phyloP scores from a whole-genome alignment of 2,329 filamentous ascomycete species.

The Exophiala spinifera region DNA sequence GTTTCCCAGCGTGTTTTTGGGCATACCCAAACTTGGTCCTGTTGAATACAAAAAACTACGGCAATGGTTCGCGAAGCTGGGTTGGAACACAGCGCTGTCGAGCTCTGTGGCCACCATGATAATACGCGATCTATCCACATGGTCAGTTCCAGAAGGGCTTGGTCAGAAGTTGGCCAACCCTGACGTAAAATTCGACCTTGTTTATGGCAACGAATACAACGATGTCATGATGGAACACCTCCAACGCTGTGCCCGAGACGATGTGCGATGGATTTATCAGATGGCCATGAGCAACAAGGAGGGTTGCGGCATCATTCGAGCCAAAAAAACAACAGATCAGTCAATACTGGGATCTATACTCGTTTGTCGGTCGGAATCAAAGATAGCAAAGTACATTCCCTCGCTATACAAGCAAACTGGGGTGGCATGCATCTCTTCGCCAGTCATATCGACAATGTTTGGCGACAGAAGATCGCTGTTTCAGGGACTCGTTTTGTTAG shows the following conservation, averaged over 20 bases:
- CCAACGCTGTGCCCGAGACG: slow-evolving; percentile 68
- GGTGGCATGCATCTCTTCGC: slow-evolving; percentile 75
- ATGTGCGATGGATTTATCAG: slow-evolving; percentile 75
- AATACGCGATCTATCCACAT: slow-evolving; percentile 67
- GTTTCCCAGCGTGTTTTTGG: slow-evolving; percentile 81
- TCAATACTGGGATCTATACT: slow-evolving; percentile 75
- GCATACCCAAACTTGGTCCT: slow-evolving; percentile 68
- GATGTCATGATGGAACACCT: slow-evolving; percentile 73
- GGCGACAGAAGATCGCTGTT: slow-evolving; percentile 68
- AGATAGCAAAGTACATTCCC: slow-evolving; percentile 67
- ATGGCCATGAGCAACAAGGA: slow-evolving; percentile 68
- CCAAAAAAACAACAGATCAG: slow-evolving; percentile 66
- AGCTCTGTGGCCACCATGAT: slow-evolving; percentile 67
- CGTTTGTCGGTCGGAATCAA: slow-evolving; percentile 68
- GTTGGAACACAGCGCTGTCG: slow-evolving; percentile 73
- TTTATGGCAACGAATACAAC: slow-evolving; percentile 74
- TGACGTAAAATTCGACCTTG: slow-evolving; percentile 76
- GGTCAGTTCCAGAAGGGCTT: slow-evolving; percentile 74
- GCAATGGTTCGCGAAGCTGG: slow-evolving; percentile 85
- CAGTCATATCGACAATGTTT: slow-evolving; percentile 67
- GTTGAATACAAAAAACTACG: slow-evolving; percentile 59
- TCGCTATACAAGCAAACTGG: slow-evolving; percentile 56
- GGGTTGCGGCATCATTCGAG: slow-evolving; percentile 76
- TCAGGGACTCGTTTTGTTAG: slow-evolving; percentile 76
- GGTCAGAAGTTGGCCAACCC: slow-evolving; percentile 69